Evolutionary conservation across 192 early-diverging fungal genomes (phyloP).

Genomic region (Gigaspora rosea): DNA sequence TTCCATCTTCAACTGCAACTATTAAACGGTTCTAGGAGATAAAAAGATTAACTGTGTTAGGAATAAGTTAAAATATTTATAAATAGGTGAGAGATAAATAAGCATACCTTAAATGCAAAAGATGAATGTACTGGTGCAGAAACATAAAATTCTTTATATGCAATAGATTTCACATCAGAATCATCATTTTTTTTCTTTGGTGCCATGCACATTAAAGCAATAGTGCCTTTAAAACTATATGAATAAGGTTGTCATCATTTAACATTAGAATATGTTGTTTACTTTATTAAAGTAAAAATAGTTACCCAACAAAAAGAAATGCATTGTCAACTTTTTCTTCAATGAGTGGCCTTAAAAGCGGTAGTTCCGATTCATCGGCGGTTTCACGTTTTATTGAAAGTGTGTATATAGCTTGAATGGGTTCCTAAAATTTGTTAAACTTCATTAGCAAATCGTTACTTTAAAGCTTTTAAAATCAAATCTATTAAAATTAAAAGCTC

Average conservation of each 20-base stretch:
- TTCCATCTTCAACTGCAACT: slow-evolving; percentile 17
- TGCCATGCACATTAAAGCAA: neutral
- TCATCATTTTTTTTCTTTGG: neutral
- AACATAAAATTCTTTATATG: slow-evolving; percentile 30
- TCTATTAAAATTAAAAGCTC: neutral
- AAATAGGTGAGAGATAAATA: neutral
- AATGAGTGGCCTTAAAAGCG: neutral
- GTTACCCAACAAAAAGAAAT: slow-evolving; percentile 26
- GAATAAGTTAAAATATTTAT: neutral
- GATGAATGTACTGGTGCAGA: slow-evolving; percentile 23
- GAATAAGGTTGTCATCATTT: neutral
- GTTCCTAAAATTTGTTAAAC: neutral
- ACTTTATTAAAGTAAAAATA: neutral
- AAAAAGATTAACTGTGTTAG: neutral
- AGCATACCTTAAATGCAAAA: neutral
- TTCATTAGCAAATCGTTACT: neutral
- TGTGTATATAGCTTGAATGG: slow-evolving; percentile 22
- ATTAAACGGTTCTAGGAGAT: slow-evolving; percentile 20
- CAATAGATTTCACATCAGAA: neutral
- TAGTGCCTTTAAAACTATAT: neutral
- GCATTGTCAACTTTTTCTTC: slow-evolving; percentile 1
- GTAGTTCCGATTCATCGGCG: neutral
- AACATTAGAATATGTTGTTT: neutral
- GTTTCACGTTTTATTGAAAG: neutral
- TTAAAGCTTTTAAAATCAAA: neutral